Evolutionary conservation across 192 early-diverging fungal species (phyloP), one percentile per base, ranked within the genome.

Genomic region (Coemansia sp.): DNA sequence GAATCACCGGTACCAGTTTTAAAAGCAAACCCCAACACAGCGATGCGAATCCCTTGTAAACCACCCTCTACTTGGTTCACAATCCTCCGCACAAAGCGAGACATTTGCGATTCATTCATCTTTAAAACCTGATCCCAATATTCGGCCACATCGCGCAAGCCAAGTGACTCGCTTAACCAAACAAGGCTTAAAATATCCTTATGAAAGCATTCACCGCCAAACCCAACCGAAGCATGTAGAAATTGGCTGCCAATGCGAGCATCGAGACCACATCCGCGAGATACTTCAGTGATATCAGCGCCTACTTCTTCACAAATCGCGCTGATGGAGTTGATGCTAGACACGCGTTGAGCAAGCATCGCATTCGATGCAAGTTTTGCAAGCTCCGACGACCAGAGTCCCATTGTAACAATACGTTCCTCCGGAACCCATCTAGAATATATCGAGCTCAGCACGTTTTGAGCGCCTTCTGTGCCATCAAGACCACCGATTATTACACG

Each of bases 1-100:
- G 95, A 91, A 80, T 97, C 95, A 60, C 92, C 91, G 26, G 94
- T 97, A 66, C 94, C 90, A 75, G 91, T 93, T 84, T 97, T 97
- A 83, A 92, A 97, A 0, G 95, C 92, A 77, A 97, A 97, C 6
- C 95, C 95, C 55, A 93, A 82, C 22, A 93, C 73, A 3, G 89
- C 88, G 60, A 97, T 82, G 54, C 82, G 85, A 78, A 89, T 92
- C 71, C 91, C 86, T 19, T 88, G 86, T 66, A 94, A 86, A 24
- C 89, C 90, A 79, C 90, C 88, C 72, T 92, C 91, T 5, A 93
- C 82, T 10, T 75, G 84, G 5, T 85, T 81, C 23, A 91, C 86
- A 65, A 95, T 87, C 48, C 83, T 84, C 28, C 78, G 74, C 19
- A 86, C 84, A 83, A 97, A 97, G 49, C 93, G 86, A 62, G 81